Conservation (phyloP, 2,329 filamentous ascomycete genomes). For the Neospermospora avenae region DNA sequence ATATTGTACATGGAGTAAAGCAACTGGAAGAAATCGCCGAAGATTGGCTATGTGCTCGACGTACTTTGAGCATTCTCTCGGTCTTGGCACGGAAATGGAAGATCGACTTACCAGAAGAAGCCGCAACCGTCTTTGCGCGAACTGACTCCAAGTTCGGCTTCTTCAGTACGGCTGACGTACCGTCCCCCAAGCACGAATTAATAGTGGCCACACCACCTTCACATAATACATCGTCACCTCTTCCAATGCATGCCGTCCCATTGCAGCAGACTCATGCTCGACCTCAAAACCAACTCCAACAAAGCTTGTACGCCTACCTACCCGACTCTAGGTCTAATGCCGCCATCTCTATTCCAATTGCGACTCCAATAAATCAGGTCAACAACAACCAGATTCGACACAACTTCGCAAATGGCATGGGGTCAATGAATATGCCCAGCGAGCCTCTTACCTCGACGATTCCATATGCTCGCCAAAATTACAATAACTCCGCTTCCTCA, state of each 20-base stretch:
- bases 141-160: slow-evolving; percentile 78
- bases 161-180: slow-evolving; percentile 47
- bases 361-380: slow-evolving; percentile 6
- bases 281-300: slow-evolving; percentile 28
- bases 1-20: slow-evolving; percentile 86
- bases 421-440: slow-evolving; percentile 18
- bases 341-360: neutral
- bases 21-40: slow-evolving; percentile 95
- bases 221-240: slow-evolving; percentile 23
- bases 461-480: slow-evolving; percentile 20
- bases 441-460: slow-evolving; percentile 21
- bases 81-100: slow-evolving; percentile 87
- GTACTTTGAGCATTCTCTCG: slow-evolving; percentile 81
- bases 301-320: slow-evolving; percentile 32
- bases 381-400: neutral
- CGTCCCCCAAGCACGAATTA: slow-evolving; percentile 34
- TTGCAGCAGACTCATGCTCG: slow-evolving; percentile 15
- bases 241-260: slow-evolving; percentile 6
- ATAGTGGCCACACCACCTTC: slow-evolving; percentile 27
- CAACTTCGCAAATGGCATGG: slow-evolving; percentile 3
- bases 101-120: slow-evolving; percentile 82
- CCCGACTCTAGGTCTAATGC: slow-evolving; percentile 12
- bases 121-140: slow-evolving; percentile 68
- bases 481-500: slow-evolving; percentile 15
- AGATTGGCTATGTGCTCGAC: slow-evolving; percentile 85